Base-by-base conservation (phyloP, 2,329 filamentous ascomycete genomes). In the Diaporthe citriasiana region DNA sequence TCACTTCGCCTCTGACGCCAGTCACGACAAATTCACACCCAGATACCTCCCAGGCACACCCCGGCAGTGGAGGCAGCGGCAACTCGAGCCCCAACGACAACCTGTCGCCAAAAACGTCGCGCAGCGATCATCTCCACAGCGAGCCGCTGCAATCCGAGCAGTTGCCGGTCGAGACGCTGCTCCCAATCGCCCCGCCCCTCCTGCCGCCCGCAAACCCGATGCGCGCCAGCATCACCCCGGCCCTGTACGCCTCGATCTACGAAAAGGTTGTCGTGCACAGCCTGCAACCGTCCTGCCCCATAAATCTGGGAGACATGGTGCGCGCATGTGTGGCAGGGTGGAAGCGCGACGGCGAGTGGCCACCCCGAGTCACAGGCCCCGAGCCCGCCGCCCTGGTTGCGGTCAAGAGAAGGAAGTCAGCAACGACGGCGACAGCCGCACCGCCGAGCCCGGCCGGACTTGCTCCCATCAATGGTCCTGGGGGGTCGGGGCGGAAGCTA, bases 281-380 rank as follows among this genome's bases (percentile, higher is more conserved):
- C 50, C 89, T 97, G 76, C 94, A 95, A 3, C 96, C 96, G 0
- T 93, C 93, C 1, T 94, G 97, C 22, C 96, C 96, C 4, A 93
- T 98, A 79, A 98, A 98, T 78, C 89, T 98, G 0, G 85, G 89
- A 40, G 94, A 97, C 78, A 92, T 98, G 85, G 91, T 94, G 30
- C 89, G 91, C 13, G 91, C 94, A 17, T 93, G 96, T 77, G 95
- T 98, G 0, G 89, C 93, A 38, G 96, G 96, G 56, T 98, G 96
- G 96, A 97, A 97, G 82, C 89, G 94, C 53, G 94, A 97, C 79
- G 95, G 95, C 22, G 94, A 98, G 82, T 98, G 96, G 96, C 95
- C 96, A 6, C 94, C 94, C 1, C 90, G 90, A 77, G 82, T 87
- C 0, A 84, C 85, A 25, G 79, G 88, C 60, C 78, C 86, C 59